phyloP scores from a whole-genome alignment of 2,329 filamentous ascomycete species.

The Aspergillus sp. region DNA sequence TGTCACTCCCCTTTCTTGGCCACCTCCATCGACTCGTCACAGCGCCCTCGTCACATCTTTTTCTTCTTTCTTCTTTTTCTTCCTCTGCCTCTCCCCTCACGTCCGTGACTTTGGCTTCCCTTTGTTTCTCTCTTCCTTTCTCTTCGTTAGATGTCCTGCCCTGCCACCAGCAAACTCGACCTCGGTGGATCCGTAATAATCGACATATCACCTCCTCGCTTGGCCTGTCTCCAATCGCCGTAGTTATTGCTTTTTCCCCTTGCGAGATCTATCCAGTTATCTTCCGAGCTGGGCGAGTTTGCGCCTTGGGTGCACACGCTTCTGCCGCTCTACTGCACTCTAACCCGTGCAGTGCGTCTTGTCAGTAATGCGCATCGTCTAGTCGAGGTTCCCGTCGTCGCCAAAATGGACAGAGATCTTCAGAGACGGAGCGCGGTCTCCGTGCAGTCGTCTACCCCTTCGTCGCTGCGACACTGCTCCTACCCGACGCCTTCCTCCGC shows the following conservation, averaged over 20 bases:
- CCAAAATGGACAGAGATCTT: slow-evolving; percentile 26
- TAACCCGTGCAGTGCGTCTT: slow-evolving; percentile 23
- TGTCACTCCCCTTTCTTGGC: slow-evolving; percentile 20
- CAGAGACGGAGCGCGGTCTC: slow-evolving; percentile 26
- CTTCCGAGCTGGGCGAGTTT: slow-evolving; percentile 6
- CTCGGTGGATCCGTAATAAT: background rate
- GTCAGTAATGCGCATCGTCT: slow-evolving; percentile 26
- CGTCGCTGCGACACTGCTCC: slow-evolving; percentile 22
- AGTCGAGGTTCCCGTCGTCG: slow-evolving; percentile 15
- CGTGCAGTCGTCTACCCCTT: slow-evolving; percentile 23
- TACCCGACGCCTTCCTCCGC: slow-evolving; percentile 24
- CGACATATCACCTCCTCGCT: slow-evolving; percentile 1
- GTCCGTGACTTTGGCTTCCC: background rate
- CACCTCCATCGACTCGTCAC: slow-evolving; percentile 21
- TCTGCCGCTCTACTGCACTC: slow-evolving; percentile 16
- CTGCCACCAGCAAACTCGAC: background rate
- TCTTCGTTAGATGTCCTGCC: background rate
- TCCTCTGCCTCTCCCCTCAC: background rate
- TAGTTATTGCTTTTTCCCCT: slow-evolving; percentile 16
- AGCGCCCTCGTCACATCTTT: slow-evolving; percentile 10
- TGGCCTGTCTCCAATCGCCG: background rate
- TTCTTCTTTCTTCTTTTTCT: slow-evolving; percentile 2
- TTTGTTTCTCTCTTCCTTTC: background rate
- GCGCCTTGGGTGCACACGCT: slow-evolving; percentile 15
- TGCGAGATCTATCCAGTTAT: slow-evolving; percentile 14